Evolutionary conservation across 495 filamentous ascomycete genomes (phyloP).

Genomic region (Neurospora sp.): DNA sequence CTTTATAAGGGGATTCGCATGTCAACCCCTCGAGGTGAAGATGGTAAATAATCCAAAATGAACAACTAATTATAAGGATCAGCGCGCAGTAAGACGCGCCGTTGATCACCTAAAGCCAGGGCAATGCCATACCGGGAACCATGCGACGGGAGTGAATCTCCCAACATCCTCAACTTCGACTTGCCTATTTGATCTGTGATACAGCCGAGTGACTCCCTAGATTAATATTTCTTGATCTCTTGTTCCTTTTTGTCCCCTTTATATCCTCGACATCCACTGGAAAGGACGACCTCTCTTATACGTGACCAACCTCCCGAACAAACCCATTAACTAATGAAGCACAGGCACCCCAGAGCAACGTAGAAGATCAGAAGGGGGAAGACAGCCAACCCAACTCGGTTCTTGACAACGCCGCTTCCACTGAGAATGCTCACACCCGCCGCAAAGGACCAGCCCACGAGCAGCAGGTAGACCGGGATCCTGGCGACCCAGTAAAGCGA

Average conservation of each 20-base stretch:
- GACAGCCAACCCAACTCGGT: conserved; percentile 88
- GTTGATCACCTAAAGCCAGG: background rate
- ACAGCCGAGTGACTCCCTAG: background rate
- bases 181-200: background rate
- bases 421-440: conserved; percentile 93
- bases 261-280: background rate
- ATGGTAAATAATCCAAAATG: background rate
- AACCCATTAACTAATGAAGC: conserved; percentile 72
- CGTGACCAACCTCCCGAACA: background rate
- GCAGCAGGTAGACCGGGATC: conserved; percentile 80
- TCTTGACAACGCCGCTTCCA: conserved; percentile 88
- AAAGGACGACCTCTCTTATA: background rate
- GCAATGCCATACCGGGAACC: background rate
- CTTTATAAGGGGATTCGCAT: too few relatives aligned
- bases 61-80: background rate
- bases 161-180: background rate
- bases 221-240: background rate
- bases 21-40: background rate
- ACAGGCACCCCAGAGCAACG: conserved; percentile 81
- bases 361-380: conserved; percentile 97
- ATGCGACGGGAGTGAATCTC: background rate
- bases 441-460: conserved; percentile 85
- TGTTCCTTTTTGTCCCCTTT: background rate
- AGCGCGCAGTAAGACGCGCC: background rate
- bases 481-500: conserved; percentile 64